Conservation (phyloP, 2,329 filamentous ascomycete genomes). For the Fusarium euwallaceae region DNA sequence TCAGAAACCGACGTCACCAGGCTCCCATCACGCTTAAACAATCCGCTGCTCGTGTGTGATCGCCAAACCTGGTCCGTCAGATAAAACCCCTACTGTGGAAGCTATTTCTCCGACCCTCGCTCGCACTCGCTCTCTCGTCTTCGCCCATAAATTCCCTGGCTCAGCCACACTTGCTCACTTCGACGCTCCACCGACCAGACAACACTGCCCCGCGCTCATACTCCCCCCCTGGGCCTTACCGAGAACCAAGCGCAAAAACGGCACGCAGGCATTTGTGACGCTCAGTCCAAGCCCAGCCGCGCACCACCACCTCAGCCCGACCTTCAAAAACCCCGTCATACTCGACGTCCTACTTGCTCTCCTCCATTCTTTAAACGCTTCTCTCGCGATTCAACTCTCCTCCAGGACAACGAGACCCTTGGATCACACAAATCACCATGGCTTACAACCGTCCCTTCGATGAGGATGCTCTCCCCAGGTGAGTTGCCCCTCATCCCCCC, state of each 20-base stretch:
- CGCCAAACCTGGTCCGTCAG: background rate
- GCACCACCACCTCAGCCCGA: conserved; percentile 35
- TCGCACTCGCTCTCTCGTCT: background rate
- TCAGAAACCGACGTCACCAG: background rate
- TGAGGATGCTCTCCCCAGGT: conserved; percentile 94
- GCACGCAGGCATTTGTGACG: conserved; percentile 5
- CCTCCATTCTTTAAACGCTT: conserved; percentile 7
- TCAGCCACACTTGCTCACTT: conserved; percentile 35
- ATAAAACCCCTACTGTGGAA: background rate
- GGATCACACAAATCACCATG: conserved; percentile 65
- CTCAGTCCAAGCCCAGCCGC: conserved; percentile 19
- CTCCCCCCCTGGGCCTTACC: conserved; percentile 10
- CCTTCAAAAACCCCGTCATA: conserved; percentile 32
- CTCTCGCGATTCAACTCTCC: background rate
- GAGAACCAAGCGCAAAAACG: background rate
- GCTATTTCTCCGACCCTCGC: background rate
- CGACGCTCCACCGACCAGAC: conserved; percentile 33
- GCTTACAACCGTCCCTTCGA: conserved; percentile 95
- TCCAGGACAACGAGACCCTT: conserved; percentile 2
- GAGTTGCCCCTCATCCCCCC: conserved; percentile 34
- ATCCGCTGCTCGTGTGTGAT: background rate
- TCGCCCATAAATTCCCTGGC: conserved; percentile 18
- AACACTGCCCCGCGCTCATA: conserved; percentile 37
- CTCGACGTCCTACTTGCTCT: conserved; percentile 7
- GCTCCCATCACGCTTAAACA: background rate